Conservation (phyloP, 805 yeast genomes). For the Blastobotrys terrestris region DNA sequence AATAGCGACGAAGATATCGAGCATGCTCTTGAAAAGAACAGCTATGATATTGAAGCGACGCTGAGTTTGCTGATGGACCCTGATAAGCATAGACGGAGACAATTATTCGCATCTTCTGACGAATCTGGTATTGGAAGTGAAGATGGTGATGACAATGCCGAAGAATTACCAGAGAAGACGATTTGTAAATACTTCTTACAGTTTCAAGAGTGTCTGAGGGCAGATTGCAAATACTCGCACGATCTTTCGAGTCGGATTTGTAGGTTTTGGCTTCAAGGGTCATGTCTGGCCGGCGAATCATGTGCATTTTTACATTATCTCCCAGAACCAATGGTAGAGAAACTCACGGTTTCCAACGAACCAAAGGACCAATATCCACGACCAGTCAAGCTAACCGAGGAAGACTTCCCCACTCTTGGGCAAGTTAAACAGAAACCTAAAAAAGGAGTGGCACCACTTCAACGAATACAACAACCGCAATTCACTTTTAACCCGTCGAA, state of each 20-base stretch:
- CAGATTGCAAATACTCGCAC: conserved; percentile 43
- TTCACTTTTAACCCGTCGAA: neutral
- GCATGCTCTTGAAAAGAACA: conserved; percentile 33
- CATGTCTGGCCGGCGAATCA: conserved; percentile 37
- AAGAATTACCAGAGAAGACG: conserved; percentile 15
- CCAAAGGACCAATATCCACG: conserved; percentile 2
- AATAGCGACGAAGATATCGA: conserved; percentile 32
- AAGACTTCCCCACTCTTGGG: conserved; percentile 23
- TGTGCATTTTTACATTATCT: conserved; percentile 39
- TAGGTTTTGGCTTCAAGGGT: conserved; percentile 42
- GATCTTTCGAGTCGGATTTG: conserved; percentile 39
- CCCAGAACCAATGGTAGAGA: conserved; percentile 25
- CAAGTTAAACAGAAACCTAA: neutral
- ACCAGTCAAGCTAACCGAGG: conserved; percentile 17
- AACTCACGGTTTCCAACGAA: neutral
- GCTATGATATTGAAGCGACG: conserved; percentile 31
- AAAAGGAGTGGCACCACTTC: neutral
- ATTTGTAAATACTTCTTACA: conserved; percentile 39
- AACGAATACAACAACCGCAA: neutral
- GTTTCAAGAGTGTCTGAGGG: conserved; percentile 38
- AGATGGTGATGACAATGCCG: neutral
- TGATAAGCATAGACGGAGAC: neutral
- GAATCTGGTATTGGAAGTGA: neutral
- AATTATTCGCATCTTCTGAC: neutral
- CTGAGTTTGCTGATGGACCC: conserved; percentile 21